These are phyloP conservation scores for Collariella sp. DNA, from an alignment of 495 filamentous ascomycete genomes.

Conservation along the genomic window DNA sequence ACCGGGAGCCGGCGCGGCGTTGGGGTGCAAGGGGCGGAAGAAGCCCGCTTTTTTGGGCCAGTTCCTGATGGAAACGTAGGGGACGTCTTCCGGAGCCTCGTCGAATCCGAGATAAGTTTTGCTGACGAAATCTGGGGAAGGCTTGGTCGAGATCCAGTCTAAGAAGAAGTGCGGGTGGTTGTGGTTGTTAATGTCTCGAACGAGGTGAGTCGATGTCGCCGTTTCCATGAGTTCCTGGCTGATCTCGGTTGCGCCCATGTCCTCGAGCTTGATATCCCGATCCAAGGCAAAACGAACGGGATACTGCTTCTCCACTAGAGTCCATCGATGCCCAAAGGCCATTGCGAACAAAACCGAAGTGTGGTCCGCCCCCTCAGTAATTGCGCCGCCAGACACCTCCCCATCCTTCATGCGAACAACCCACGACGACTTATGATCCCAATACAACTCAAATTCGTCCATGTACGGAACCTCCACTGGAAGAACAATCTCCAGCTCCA, in stretches of 20 bases:
- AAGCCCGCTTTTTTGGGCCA: conserved; percentile 54
- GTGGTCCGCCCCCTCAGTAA: conserved; percentile 29
- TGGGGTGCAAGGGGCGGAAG: conserved; percentile 34
- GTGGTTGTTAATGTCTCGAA: conserved; percentile 23
- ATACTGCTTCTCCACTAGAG: conserved; percentile 30
- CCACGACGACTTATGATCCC: conserved; percentile 39
- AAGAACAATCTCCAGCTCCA: conserved; percentile 39
- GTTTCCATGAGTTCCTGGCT: conserved; percentile 8
- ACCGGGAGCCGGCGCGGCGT: background rate
- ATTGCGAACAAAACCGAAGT: conserved; percentile 43
- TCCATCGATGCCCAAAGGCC: conserved; percentile 38
- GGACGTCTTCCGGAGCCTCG: conserved; percentile 28
- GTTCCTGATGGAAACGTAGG: conserved; percentile 41
- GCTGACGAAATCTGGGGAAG: conserved; percentile 21
- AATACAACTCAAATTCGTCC: conserved; percentile 40
- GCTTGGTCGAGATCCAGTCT: conserved; percentile 30
- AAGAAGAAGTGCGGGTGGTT: conserved; percentile 28
- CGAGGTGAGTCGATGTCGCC: conserved; percentile 16
- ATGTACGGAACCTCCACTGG: conserved; percentile 39
- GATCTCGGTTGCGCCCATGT: conserved; percentile 11
- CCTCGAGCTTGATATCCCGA: conserved; percentile 10
- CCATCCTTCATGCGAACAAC: conserved; percentile 30
- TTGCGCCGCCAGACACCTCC: conserved; percentile 5
- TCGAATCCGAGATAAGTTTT: conserved; percentile 18
- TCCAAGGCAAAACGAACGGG: conserved; percentile 27